These are phyloP conservation scores for Boletus coccyginus DNA, from an alignment of 768 basidiomycete species.

Conservation along the genomic window DNA sequence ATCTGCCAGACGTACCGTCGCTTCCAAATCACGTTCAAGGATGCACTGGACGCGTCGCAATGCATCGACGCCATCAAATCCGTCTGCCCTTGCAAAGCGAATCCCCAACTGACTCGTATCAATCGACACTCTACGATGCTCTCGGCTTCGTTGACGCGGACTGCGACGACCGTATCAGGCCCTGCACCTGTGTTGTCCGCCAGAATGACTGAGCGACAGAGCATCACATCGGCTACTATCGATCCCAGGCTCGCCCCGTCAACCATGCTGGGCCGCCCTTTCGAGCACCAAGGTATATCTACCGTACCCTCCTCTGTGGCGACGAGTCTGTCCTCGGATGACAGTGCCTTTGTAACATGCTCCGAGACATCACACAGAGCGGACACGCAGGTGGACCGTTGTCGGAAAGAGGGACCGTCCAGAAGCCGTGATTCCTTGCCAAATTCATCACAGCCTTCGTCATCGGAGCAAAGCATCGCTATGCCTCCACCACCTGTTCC, in stretches of 20 bases:
- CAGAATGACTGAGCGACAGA: slow-evolving; percentile 3
- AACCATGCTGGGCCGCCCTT: background rate
- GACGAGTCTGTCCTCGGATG: slow-evolving; percentile 25
- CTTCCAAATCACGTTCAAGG: slow-evolving; percentile 70
- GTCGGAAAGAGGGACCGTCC: background rate
- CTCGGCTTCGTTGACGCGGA: slow-evolving; percentile 13
- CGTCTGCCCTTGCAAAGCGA: slow-evolving; percentile 75
- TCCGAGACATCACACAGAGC: slow-evolving; percentile 21
- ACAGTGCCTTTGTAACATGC: slow-evolving; percentile 26
- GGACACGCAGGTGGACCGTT: background rate
- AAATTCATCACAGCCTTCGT: slow-evolving; percentile 32
- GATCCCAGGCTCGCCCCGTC: slow-evolving; percentile 4
- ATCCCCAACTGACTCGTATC: slow-evolving; percentile 32
- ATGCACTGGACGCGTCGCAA: slow-evolving; percentile 45
- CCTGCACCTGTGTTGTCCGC: background rate
- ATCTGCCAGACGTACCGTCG: slow-evolving; percentile 61
- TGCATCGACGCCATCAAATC: slow-evolving; percentile 62
- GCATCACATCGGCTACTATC: background rate
- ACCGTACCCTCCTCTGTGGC: slow-evolving; percentile 5
- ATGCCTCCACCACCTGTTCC: slow-evolving; percentile 34
- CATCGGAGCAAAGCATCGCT: slow-evolving; percentile 21
- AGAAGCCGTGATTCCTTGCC: slow-evolving; percentile 25
- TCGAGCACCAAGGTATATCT: background rate
- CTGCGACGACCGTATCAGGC: slow-evolving; percentile 10
- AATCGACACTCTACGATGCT: slow-evolving; percentile 17